These are phyloP conservation scores for Penicillium oxalicum DNA, from an alignment of 2,329 filamentous ascomycete species.

Conservation along the genomic window DNA sequence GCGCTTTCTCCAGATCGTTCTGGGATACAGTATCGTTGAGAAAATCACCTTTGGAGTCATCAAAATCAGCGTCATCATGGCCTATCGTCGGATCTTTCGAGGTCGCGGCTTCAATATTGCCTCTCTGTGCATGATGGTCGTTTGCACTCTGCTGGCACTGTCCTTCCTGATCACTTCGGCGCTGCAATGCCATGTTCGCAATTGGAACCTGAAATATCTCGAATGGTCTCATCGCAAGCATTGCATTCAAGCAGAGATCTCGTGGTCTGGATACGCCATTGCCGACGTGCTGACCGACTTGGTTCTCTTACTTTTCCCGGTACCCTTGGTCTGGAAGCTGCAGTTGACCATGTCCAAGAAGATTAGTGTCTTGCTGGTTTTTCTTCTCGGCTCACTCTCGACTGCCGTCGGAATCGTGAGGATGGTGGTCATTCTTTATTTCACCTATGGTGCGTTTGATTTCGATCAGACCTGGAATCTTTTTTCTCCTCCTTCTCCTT, in stretches of 20 bases:
- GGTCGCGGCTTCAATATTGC: background rate
- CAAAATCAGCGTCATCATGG: conserved; percentile 8
- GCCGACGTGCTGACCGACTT: conserved; percentile 9
- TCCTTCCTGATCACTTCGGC: conserved; percentile 9
- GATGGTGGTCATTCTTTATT: conserved; percentile 8
- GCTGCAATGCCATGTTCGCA: conserved; percentile 8
- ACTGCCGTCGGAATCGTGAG: conserved; percentile 6
- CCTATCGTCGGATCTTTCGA: conserved; percentile 3
- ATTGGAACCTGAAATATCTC: conserved; percentile 7
- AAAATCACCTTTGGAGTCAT: conserved; percentile 11
- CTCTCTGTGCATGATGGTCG: conserved; percentile 7
- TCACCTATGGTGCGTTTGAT: conserved; percentile 8
- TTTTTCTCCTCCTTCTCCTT: too few relatives aligned
- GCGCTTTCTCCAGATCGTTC: conserved; percentile 1
- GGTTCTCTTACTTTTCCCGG: conserved; percentile 4
- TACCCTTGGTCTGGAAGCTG: conserved; percentile 8
- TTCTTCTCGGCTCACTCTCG: conserved; percentile 8
- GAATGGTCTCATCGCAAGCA: conserved; percentile 8
- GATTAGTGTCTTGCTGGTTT: conserved; percentile 8
- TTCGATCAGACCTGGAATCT: too few relatives aligned
- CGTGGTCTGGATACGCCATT: conserved; percentile 8
- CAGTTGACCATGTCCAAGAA: conserved; percentile 10
- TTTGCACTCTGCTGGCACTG: conserved; percentile 3
- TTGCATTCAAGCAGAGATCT: conserved; percentile 7
- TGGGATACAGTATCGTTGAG: conserved; percentile 8